These are phyloP conservation scores for Thielaviopsis musarum DNA, from an alignment of 2,329 filamentous ascomycete genomes.

Conservation along the genomic window DNA sequence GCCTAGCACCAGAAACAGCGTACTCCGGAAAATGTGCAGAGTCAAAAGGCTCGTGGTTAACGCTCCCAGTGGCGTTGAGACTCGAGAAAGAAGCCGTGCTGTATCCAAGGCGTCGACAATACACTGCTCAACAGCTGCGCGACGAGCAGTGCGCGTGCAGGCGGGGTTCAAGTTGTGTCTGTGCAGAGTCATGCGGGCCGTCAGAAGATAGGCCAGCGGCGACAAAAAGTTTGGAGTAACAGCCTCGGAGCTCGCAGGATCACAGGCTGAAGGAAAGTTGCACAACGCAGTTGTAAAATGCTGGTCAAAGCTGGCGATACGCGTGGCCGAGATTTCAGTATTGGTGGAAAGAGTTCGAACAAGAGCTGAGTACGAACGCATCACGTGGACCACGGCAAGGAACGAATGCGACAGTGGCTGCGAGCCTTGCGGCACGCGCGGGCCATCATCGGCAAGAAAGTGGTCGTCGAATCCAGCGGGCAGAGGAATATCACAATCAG, in stretches of 20 bases:
- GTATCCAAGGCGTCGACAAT: slow-evolving; percentile 62
- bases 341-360: slow-evolving; percentile 47
- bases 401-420: slow-evolving; percentile 52
- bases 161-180: slow-evolving; percentile 70
- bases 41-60: slow-evolving; percentile 61
- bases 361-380: slow-evolving; percentile 59
- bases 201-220: slow-evolving; percentile 63
- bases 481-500: slow-evolving; percentile 70
- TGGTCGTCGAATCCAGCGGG: slow-evolving; percentile 71
- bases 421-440: slow-evolving; percentile 32
- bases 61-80: slow-evolving; percentile 41
- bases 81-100: slow-evolving; percentile 54
- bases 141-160: slow-evolving; percentile 47
- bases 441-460: slow-evolving; percentile 45
- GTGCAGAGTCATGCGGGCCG: slow-evolving; percentile 70
- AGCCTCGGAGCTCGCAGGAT: slow-evolving; percentile 45
- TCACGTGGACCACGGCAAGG: slow-evolving; percentile 64
- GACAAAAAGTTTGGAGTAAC: slow-evolving; percentile 60
- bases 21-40: slow-evolving; percentile 74
- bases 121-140: slow-evolving; percentile 62
- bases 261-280: slow-evolving; percentile 59
- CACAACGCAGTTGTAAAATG: slow-evolving; percentile 62
- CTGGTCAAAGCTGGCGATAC: slow-evolving; percentile 62
- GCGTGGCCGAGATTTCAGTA: slow-evolving; percentile 46
- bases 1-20: slow-evolving; percentile 61